Evolutionary conservation across 441 rosid species (phyloP).

Genomic region (Populus hybrid): DNA sequence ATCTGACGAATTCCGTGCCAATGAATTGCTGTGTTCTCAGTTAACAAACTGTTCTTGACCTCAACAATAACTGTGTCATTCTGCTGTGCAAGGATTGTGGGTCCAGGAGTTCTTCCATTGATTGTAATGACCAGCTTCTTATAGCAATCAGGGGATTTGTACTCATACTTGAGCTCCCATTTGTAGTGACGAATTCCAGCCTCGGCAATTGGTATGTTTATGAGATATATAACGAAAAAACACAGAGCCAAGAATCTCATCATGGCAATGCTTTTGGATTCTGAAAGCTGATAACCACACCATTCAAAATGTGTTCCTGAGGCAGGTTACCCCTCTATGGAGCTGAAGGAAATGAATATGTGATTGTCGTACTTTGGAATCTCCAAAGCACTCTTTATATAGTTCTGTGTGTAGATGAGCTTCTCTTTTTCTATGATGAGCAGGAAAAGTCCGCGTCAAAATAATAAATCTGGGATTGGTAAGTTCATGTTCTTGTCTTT

Average conservation of each 20-base stretch:
- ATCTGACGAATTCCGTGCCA: constrained; percentile 82
- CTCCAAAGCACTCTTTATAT: not conserved
- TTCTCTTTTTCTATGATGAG: not conserved
- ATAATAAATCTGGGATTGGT: not conserved
- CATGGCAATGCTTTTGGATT: not conserved
- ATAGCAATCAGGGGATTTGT: no score
- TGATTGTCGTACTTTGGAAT: not conserved
- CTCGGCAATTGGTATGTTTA: constrained; percentile 11
- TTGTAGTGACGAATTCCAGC: constrained; percentile 41
- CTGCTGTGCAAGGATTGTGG: constrained; percentile 52
- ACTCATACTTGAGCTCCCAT: constrained; percentile 44
- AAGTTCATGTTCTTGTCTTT: not conserved
- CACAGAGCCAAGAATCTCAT: not conserved
- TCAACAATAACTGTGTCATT: constrained; percentile 61
- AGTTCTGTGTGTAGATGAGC: not conserved
- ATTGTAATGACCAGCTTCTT: constrained; percentile 36
- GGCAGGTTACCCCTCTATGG: not conserved
- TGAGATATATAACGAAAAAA: constrained; percentile 7
- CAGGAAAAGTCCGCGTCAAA: not conserved
- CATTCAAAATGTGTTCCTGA: constrained; percentile 28
- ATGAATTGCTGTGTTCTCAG: constrained; percentile 66
- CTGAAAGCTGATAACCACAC: not conserved
- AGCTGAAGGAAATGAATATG: not conserved
- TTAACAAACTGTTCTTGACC: constrained; percentile 55
- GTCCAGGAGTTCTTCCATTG: constrained; percentile 56